A percentile compares a stretch with the other conserved stretches of the same genome.
Evolutionary conservation across 2,329 filamentous ascomycete genomes (phyloP).

Genomic region (Sporothrix pallida): DNA sequence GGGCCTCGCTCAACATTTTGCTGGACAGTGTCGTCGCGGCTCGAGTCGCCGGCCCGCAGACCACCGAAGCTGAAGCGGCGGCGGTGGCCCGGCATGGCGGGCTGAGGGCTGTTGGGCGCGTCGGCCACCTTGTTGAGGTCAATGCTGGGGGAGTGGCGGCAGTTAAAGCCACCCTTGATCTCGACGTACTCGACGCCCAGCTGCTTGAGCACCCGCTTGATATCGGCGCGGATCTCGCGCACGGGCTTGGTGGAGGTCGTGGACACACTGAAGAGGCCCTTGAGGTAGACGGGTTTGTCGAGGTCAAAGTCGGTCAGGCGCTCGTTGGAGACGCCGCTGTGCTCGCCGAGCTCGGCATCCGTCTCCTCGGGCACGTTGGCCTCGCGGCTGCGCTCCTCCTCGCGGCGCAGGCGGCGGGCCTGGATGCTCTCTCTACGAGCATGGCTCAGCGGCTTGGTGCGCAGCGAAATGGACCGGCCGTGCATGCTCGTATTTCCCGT

Average conservation of each 20-base stretch:
- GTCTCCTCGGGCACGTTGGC: slow-evolving; percentile 90
- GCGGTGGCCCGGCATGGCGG: slow-evolving; percentile 62
- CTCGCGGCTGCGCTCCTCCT: slow-evolving; percentile 59
- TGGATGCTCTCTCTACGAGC: slow-evolving; percentile 91
- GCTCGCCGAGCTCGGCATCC: slow-evolving; percentile 74
- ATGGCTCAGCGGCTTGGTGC: slow-evolving; percentile 88
- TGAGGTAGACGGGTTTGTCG: slow-evolving; percentile 92
- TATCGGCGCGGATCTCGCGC: slow-evolving; percentile 81
- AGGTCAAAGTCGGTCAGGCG: slow-evolving; percentile 73
- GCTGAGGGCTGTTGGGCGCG: slow-evolving; percentile 62
- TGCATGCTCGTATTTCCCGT: slow-evolving; percentile 51
- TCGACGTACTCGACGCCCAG: slow-evolving; percentile 90
- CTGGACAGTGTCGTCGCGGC: slow-evolving; percentile 65
- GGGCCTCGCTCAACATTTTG: slow-evolving; percentile 60
- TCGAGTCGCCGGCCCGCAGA: slow-evolving; percentile 59
- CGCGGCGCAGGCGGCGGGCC: slow-evolving; percentile 73
- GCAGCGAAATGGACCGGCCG: slow-evolving; percentile 66
- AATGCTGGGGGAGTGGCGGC: slow-evolving; percentile 86
- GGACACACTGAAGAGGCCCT: slow-evolving; percentile 95
- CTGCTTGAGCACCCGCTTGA: slow-evolving; percentile 86
- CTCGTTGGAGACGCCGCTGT: slow-evolving; percentile 65
- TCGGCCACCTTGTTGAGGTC: slow-evolving; percentile 78
- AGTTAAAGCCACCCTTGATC: slow-evolving; percentile 92
- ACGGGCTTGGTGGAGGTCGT: slow-evolving; percentile 94
- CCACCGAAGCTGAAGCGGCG: slow-evolving; percentile 86